Base-by-base conservation (phyloP, 1,284 basidiomycete species). In the Pseudomicrostroma phylloplanum region DNA sequence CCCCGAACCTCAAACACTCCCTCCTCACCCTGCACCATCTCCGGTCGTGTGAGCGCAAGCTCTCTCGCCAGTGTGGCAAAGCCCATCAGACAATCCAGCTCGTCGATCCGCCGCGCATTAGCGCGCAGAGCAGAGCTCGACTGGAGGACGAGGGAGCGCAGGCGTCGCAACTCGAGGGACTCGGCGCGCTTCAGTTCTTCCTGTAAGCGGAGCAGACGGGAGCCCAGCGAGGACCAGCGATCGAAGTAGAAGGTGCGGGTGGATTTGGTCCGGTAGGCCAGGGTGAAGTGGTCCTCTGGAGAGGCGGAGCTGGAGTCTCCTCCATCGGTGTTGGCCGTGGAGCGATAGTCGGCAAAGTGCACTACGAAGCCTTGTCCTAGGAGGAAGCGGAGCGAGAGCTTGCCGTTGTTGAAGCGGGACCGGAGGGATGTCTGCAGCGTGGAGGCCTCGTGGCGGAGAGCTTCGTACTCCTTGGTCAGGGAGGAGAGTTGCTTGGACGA, bases 1-100 rank as follows among this genome's bases (percentile, higher is more conserved):
- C 89, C 86, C 4, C 82, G 80, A 21, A 97, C 87, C 3, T 86
- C 79, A 64, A 91, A 51, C 21, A 68, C 59, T 19, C 25, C 21
- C 15, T 17, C 17, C 7, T 54, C 51, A 2, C 21, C 51, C 46
- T 48, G n/a, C 21, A 15, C 26, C 25, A 97, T 77, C 0, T 80
- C 74, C 0, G 94, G 94, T 41, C 87, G 83, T 1, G 88, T 85
- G 70, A 92, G 89, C 55, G 85, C 84, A 80, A 89, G 84, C 68
- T 96, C 91, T 1, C 82, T 80, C 0, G 94, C 93, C 7, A 92
- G 84, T 62, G 85, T 86, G 1, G 93, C 89, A 72, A 96, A 96
- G 0, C 87, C 86, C 1, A 91, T 79, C 0, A 87, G 84, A 7
- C 96, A 87, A 76, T 98, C 96, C 6, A 97, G 80, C 79, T 98